Base-by-base conservation (phyloP, 495 filamentous ascomycete genomes). In the Penicillium cinerascens region DNA sequence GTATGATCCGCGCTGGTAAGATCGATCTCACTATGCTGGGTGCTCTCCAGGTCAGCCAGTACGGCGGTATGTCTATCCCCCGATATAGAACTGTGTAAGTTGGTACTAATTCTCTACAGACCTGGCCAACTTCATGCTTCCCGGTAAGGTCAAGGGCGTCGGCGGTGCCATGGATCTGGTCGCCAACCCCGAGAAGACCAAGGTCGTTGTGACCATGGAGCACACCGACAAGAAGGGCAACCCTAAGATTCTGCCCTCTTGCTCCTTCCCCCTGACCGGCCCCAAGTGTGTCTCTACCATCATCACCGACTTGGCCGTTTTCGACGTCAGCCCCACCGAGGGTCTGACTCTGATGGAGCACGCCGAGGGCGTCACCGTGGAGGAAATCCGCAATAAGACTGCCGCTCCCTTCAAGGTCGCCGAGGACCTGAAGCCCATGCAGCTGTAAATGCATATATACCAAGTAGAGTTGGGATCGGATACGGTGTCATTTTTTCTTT, bases 101-200 rank as follows among this genome's bases (percentile, higher is more conserved):
- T 21, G 18, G 35, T 33, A 54, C 44, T 50, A 33, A 51, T 36
- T 8, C 29, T 37, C 7, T 46, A 4, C 33, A 65, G 73, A 74
- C 51, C 59, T 74, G 16, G 71, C 71, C 58, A 74, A 74, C 69
- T 74, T 74, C 49, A 92, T 92, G 84, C 72, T 96, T 51, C 90
- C 91, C 7, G 90, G 90, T 55, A 95, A 93, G 80, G 86, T 95
- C 56, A 96, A 96, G 81, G 90, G 90, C 18, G 88, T 96, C 60
- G 90, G 90, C 23, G 90, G 90, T 47, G 90, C 90, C 55, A 96
- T 96, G 90, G 90, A 96, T 63, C 68, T 96, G 49, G 90, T 96
- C 39, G 82, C 79, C 60, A 93, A 95, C 76, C 90, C 90, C 16
- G 78, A 78, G 60, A 77, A 77, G 55, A 96, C 90, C 44, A 92